phyloP scores from a whole-genome alignment of 2,329 filamentous ascomycete species.

The Trichophyton mentagrophytes region DNA sequence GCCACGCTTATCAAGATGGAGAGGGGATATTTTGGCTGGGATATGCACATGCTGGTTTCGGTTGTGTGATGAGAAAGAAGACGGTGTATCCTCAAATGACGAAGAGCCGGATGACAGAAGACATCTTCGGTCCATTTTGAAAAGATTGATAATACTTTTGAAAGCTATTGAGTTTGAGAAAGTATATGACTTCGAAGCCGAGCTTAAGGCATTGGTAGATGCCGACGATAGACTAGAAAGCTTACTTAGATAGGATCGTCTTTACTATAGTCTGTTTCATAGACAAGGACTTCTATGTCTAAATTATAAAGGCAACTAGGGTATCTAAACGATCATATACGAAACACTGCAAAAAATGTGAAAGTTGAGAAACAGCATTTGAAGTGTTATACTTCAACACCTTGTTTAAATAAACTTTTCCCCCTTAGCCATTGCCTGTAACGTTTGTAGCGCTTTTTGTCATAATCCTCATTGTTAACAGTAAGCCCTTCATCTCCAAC shows the following conservation, averaged over 20 bases:
- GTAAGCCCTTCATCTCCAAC: constrained; percentile 74
- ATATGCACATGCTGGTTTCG: constrained; percentile 52
- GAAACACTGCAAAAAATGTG: neutral
- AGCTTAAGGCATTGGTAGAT: constrained; percentile 25
- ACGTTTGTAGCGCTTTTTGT: constrained; percentile 92
- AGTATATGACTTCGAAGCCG: constrained; percentile 21
- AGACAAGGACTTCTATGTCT: neutral
- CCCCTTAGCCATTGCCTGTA: constrained; percentile 90
- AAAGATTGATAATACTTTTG: constrained; percentile 16
- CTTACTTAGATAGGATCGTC: constrained; percentile 9
- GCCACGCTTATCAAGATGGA: constrained; percentile 53
- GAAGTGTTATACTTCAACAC: constrained; percentile 34
- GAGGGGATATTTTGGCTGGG: constrained; percentile 51
- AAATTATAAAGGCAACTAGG: neutral
- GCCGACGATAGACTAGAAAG: constrained; percentile 23
- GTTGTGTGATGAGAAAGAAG: constrained; percentile 28
- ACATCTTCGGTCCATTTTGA: neutral
- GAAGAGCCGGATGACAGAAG: neutral
- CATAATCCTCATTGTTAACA: constrained; percentile 71
- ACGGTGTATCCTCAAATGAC: constrained; percentile 5
- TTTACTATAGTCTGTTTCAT: neutral
- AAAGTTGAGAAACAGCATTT: neutral
- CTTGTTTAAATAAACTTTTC: constrained; percentile 93
- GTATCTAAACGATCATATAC: constrained; percentile 4
- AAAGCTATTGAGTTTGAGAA: constrained; percentile 18